phyloP scores from a whole-genome alignment of 768 basidiomycete genomes.

The Lactarius sanguifluus region DNA sequence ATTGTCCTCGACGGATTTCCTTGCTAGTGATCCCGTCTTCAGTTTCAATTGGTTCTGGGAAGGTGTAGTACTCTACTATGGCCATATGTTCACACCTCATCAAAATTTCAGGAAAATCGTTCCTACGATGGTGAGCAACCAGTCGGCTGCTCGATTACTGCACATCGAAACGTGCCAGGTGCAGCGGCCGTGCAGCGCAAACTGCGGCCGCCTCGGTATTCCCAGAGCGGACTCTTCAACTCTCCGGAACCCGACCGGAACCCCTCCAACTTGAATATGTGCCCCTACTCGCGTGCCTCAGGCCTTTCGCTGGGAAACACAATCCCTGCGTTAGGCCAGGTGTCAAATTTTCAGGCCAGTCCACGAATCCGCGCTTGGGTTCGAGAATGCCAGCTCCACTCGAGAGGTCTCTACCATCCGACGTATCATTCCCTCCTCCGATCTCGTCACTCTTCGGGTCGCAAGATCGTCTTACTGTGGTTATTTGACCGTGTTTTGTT shows the following conservation, averaged over 20 bases:
- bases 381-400: slow-evolving; percentile 11
- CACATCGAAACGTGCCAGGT: too few species aligned
- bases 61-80: too few species aligned
- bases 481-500: too few species aligned
- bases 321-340: background rate
- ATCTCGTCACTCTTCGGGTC: too few species aligned
- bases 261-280: background rate
- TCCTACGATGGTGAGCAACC: background rate
- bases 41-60: too few species aligned
- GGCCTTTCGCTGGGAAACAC: background rate
- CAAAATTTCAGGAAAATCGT: too few species aligned
- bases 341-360: background rate
- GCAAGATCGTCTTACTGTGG: too few species aligned
- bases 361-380: background rate
- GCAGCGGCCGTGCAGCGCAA: too few species aligned
- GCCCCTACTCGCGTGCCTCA: background rate
- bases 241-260: background rate
- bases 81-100: too few species aligned
- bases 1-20: too few species aligned
- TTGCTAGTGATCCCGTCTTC: too few species aligned
- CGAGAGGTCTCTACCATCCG: background rate
- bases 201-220: slow-evolving; percentile 2
- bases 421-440: slow-evolving; percentile 7
- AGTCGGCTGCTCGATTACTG: background rate
- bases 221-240: background rate